phyloP scores from a whole-genome alignment of 306 rosid species.

The Medicago ruthenica region DNA sequence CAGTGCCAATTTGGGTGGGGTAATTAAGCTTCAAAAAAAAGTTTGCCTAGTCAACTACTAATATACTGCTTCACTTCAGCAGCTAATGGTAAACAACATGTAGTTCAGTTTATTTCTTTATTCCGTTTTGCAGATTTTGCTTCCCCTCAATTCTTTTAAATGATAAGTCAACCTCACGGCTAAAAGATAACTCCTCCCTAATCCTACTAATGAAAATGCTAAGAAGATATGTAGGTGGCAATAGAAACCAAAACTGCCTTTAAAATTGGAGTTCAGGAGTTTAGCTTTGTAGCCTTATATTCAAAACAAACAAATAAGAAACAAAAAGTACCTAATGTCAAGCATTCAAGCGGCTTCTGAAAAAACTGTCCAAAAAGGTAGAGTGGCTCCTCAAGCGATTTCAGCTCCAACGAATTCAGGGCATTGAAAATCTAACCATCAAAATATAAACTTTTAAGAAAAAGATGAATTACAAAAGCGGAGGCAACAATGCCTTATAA shows the following conservation, averaged over 20 bases:
- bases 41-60: too few relatives aligned
- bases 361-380: conserved; percentile 96
- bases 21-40: too few relatives aligned
- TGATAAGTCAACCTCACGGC: too few relatives aligned
- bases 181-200: too few relatives aligned
- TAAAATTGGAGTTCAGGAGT: conserved; percentile 18
- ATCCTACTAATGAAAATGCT: conserved; percentile 11
- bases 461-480: conserved; percentile 34
- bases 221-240: neutral
- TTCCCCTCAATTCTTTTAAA: too few relatives aligned
- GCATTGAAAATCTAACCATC: conserved; percentile 82
- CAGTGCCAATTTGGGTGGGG: too few relatives aligned
- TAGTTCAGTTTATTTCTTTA: too few relatives aligned
- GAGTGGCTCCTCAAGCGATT: conserved; percentile 97
- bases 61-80: too few relatives aligned
- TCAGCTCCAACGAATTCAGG: conserved; percentile 88
- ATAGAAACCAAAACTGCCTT: conserved; percentile 12
- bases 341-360: conserved; percentile 85
- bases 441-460: conserved; percentile 37
- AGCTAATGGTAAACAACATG: too few relatives aligned
- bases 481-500: conserved; percentile 48
- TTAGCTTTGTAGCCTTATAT: conserved; percentile 1
- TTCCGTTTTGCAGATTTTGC: too few relatives aligned
- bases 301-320: conserved; percentile 25
- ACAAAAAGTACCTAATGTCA: conserved; percentile 77